Conservation (phyloP, 78 protist genomes). For the Guillardia theta region DNA sequence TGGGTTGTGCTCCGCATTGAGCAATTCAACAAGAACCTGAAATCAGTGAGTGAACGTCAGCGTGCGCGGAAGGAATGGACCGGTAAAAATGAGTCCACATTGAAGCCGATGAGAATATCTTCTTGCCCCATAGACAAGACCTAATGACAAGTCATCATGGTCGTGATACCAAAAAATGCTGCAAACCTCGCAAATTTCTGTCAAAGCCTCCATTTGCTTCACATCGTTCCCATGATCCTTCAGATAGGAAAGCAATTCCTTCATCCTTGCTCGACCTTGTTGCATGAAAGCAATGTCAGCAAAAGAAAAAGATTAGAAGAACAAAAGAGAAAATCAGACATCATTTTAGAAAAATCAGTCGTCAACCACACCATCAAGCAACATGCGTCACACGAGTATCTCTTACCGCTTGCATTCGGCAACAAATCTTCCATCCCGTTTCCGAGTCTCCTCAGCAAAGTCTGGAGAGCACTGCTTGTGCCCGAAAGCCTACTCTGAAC, state of each 20-base stretch:
- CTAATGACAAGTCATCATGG: too few relatives aligned
- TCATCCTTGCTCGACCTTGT: background rate
- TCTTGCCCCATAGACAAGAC: constrained; percentile 79
- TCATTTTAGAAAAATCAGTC: background rate
- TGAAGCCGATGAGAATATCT: constrained; percentile 65
- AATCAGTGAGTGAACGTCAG: background rate
- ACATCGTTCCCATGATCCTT: background rate
- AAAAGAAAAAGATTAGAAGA: background rate
- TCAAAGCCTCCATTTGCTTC: background rate
- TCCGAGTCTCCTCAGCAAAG: background rate
- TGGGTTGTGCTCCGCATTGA: constrained; percentile 67
- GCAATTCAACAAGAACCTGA: constrained; percentile 31
- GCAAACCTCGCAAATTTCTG: constrained; percentile 75
- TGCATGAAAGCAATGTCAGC: background rate
- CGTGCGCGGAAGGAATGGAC: background rate
- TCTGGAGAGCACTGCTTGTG: background rate
- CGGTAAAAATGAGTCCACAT: constrained; percentile 56
- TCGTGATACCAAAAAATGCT: too few relatives aligned
- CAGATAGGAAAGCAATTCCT: background rate
- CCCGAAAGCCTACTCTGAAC: background rate
- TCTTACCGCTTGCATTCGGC: background rate
- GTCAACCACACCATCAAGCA: background rate
- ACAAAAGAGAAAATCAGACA: background rate
- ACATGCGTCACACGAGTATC: background rate
- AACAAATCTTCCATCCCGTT: constrained; percentile 13